phyloP scores from a whole-genome alignment of 164 flowering plant genomes.

The Vitis rupestris region DNA sequence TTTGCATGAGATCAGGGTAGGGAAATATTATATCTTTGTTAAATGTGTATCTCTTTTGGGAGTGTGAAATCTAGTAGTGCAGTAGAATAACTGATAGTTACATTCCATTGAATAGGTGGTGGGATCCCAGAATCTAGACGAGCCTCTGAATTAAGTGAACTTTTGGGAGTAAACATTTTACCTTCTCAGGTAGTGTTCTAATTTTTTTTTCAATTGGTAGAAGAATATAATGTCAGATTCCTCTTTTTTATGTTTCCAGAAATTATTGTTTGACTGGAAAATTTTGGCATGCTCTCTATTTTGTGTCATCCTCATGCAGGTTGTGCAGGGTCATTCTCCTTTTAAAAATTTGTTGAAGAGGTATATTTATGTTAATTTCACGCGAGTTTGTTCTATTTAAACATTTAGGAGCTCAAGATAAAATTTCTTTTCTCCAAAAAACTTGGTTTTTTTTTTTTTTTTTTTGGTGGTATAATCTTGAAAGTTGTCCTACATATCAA shows the following conservation, averaged over 20 bases:
- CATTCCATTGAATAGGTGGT: conserved; percentile 25
- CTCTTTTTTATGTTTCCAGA: neutral
- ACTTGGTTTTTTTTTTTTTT: neutral
- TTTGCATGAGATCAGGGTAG: too few species aligned
- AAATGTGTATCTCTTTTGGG: too few species aligned
- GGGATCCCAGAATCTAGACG: conserved; percentile 34
- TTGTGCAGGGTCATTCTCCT: conserved; percentile 37
- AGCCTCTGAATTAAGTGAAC: conserved; percentile 29
- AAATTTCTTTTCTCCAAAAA: neutral
- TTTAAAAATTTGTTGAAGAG: conserved; percentile 26
- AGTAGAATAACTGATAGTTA: neutral
- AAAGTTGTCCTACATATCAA: too few species aligned
- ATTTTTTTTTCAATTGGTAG: neutral
- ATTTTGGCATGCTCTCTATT: conserved; percentile 5
- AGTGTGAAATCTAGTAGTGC: too few species aligned
- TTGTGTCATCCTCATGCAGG: conserved; percentile 19
- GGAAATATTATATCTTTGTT: too few species aligned
- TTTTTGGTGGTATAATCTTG: neutral
- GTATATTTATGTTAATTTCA: conserved; percentile 5
- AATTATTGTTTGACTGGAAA: conserved; percentile 10
- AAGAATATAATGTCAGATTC: neutral
- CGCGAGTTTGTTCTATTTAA: conserved; percentile 2
- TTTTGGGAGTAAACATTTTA: conserved; percentile 26
- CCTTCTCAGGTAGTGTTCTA: conserved; percentile 29
- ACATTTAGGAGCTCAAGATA: neutral